Percentiles rank a stretch among this genome's conserved stretches.
Conservation (phyloP, 1,139 yeast species). For the Hyphopichia pseudoburtonii region DNA sequence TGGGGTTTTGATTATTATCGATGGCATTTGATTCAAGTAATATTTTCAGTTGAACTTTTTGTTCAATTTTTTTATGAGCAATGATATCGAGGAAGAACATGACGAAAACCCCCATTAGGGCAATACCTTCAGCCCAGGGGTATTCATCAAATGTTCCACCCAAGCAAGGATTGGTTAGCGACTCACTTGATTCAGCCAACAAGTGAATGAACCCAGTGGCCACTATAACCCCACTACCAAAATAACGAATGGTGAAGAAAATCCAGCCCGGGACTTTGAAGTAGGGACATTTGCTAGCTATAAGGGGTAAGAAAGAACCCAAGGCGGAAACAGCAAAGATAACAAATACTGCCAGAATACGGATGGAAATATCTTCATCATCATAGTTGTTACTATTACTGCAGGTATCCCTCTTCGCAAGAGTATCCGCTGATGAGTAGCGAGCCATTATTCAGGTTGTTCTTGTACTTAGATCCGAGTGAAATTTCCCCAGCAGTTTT, state of each 20-base stretch:
- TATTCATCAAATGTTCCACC: conserved; percentile 35
- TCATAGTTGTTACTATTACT: conserved; percentile 17
- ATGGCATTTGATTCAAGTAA: neutral
- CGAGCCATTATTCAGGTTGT: too few relatives aligned
- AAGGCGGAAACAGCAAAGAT: conserved; percentile 29
- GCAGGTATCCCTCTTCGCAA: conserved; percentile 15
- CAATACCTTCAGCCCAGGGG: conserved; percentile 44
- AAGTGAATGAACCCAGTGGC: conserved; percentile 38
- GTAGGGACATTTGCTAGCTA: conserved; percentile 20
- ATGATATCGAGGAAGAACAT: conserved; percentile 31
- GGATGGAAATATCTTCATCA: conserved; percentile 23
- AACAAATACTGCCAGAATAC: conserved; percentile 32
- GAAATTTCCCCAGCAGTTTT: too few relatives aligned
- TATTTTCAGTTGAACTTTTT: conserved; percentile 3
- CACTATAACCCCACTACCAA: conserved; percentile 37
- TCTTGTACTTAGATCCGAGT: too few relatives aligned
- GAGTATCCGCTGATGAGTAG: neutral
- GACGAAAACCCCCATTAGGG: conserved; percentile 36
- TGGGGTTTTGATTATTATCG: neutral
- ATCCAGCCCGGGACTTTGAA: conserved; percentile 25
- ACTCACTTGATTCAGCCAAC: conserved; percentile 27
- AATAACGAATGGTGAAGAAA: conserved; percentile 26
- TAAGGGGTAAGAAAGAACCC: conserved; percentile 32
- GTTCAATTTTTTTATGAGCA: conserved; percentile 23
- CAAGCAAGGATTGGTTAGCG: conserved; percentile 33